Conservation (phyloP, 2,329 filamentous ascomycete species). For the Ophiostoma australiae region DNA sequence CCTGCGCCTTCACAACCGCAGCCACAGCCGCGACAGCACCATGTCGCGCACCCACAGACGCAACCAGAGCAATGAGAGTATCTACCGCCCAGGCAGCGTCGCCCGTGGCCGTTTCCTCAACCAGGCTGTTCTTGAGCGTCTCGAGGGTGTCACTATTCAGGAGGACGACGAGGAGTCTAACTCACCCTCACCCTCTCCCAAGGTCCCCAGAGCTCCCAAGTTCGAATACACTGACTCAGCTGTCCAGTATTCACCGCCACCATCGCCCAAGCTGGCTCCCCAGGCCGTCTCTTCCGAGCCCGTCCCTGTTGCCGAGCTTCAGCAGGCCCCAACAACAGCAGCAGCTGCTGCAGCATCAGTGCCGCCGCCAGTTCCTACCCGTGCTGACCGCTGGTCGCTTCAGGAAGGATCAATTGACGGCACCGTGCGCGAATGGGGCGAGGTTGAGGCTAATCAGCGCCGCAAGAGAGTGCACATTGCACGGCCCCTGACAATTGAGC, state of each 20-base stretch:
- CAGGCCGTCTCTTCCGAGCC: not conserved
- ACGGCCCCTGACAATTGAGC: conserved; percentile 48
- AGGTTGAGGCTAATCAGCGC: conserved; percentile 69
- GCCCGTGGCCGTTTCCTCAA: conserved; percentile 52
- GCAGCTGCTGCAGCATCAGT: conserved; percentile 34
- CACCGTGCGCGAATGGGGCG: conserved; percentile 30
- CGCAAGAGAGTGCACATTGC: conserved; percentile 60
- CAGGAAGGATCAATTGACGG: conserved; percentile 31
- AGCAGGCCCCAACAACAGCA: conserved; percentile 5
- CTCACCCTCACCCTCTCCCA: conserved; percentile 29
- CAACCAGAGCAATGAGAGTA: conserved; percentile 56
- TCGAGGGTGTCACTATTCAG: conserved; percentile 49
- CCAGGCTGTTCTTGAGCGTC: conserved; percentile 50
- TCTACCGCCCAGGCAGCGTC: conserved; percentile 52
- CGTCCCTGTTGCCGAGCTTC: not conserved
- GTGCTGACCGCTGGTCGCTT: conserved; percentile 32
- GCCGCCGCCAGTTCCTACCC: conserved; percentile 35
- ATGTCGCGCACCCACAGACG: conserved; percentile 44
- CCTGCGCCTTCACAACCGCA: conserved; percentile 37
- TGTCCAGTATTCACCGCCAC: conserved; percentile 76
- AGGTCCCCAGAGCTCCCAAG: not conserved
- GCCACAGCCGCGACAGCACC: conserved; percentile 54
- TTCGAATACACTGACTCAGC: conserved; percentile 67
- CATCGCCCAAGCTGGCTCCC: conserved; percentile 57
- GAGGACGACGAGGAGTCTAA: conserved; percentile 42